phyloP scores from a whole-genome alignment of 306 rosid species.

The Begonia fuchsioides region DNA sequence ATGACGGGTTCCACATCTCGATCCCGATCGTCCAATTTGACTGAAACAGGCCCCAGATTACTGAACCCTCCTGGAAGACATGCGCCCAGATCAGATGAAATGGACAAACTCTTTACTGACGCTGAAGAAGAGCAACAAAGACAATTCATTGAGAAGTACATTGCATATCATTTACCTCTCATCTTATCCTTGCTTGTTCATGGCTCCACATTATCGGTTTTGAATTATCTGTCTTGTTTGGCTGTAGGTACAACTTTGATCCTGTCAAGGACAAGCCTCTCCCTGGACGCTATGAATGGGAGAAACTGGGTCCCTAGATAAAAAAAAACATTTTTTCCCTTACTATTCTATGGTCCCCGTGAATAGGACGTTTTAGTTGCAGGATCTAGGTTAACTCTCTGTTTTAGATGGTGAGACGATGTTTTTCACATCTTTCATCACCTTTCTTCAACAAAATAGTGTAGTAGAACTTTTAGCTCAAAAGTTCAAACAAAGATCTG shows the following conservation, averaged over 20 bases:
- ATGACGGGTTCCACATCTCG: too few species aligned
- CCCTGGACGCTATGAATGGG: slow-evolving; percentile 81
- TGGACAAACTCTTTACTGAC: slow-evolving; percentile 68
- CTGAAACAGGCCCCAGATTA: slow-evolving; percentile 28
- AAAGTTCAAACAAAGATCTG: too few species aligned
- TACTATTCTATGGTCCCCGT: slow-evolving; percentile 21
- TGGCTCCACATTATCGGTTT: background rate
- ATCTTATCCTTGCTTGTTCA: too few species aligned
- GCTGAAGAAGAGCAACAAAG: slow-evolving; percentile 61
- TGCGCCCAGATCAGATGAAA: slow-evolving; percentile 53
- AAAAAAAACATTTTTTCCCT: slow-evolving; percentile 26
- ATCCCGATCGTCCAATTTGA: slow-evolving; percentile 36
- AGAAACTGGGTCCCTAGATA: slow-evolving; percentile 49
- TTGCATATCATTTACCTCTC: too few species aligned
- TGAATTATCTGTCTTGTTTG: background rate
- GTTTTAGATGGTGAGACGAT: slow-evolving; percentile 35
- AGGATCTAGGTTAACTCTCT: slow-evolving; percentile 51
- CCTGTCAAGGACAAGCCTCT: slow-evolving; percentile 74
- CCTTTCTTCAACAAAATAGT: slow-evolving; percentile 35
- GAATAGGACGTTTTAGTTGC: slow-evolving; percentile 21
- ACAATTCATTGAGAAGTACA: slow-evolving; percentile 71
- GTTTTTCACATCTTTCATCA: slow-evolving; percentile 75
- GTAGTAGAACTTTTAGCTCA: too few species aligned
- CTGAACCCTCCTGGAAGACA: slow-evolving; percentile 41
- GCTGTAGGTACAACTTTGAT: slow-evolving; percentile 90